Percentiles rank a stretch among this genome's conserved stretches.
Conservation (phyloP, 768 basidiomycete species). For the Suillus placidus region DNA sequence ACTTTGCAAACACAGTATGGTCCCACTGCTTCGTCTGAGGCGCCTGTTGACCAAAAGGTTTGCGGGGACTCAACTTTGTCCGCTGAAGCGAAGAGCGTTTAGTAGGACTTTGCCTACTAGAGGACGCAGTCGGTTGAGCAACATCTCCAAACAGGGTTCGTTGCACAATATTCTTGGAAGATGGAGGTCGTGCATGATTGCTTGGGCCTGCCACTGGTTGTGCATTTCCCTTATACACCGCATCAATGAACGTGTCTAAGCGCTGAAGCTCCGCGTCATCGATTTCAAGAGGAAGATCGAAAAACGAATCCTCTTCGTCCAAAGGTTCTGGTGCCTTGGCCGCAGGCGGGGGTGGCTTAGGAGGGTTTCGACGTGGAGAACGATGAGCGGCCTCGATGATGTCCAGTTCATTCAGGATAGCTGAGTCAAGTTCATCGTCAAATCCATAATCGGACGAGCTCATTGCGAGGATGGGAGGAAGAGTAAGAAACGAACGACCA, state of each 20-base stretch:
- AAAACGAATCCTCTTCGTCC: conserved; percentile 47
- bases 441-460: conserved; percentile 85
- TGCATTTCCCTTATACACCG: conserved; percentile 45
- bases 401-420: conserved; percentile 62
- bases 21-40: conserved; percentile 88
- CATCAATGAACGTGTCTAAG: conserved; percentile 56
- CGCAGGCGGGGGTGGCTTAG: conserved; percentile 19
- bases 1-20: conserved; percentile 83
- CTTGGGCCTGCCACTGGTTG: conserved; percentile 45
- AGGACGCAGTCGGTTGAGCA: conserved; percentile 37
- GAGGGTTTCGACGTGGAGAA: conserved; percentile 19
- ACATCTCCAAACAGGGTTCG: conserved; percentile 72
- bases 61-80: conserved; percentile 43
- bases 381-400: conserved; percentile 67
- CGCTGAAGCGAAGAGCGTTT: conserved; percentile 42
- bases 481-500: neutral
- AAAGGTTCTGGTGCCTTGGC: conserved; percentile 4
- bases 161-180: conserved; percentile 50
- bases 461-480: conserved; percentile 13
- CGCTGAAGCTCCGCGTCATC: conserved; percentile 56
- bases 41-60: conserved; percentile 56
- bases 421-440: conserved; percentile 65
- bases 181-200: conserved; percentile 21
- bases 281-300: conserved; percentile 59
- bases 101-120: conserved; percentile 29